Evolutionary conservation across 768 basidiomycete species (phyloP), one percentile per base, ranked within the genome.

Genomic region (Pleurotus eryngii): DNA sequence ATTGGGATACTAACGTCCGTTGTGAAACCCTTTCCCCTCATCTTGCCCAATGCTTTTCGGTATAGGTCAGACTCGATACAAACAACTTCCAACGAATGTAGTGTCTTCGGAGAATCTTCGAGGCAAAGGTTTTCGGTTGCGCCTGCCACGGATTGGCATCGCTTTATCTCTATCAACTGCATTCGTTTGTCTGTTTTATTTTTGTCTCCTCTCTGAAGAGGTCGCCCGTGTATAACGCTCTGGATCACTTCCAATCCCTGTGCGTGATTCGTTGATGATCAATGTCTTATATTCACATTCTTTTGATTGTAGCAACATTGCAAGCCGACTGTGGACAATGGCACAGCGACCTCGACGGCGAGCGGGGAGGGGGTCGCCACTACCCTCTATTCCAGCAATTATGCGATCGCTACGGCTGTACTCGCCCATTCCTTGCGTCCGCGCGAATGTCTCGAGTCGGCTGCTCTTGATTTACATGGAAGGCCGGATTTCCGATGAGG

Each of bases 401-500:
- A 64, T 50, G 67, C 69, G 7, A 60, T 66, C 24, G 68, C 67
- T 4, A 63, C 70, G 15, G 66, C 68, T 14, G 68, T 70, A 5
- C 62, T 72, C 8, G 72, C 70, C 12, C 65, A 73, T 58, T 66
- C 71, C 0, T 60, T 68, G 8, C 58, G 60, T 26, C 50, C 50
- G 55, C 15, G 65, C 61, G 12, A 69, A 72, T 50, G 62, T 65
- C 46, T 60, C 61, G 38, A 66, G 71, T 7, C 56, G 66, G 30
- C 70, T 65, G 53, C 56, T 74, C 46, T 67, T 72, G 14, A 57
- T 67, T 26, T 74, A 73, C 63, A 63, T 72, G 27, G 66, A 69
- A 22, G 60, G 65, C 56, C 61, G 67, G 8, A 61, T 73, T 30
- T 71, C 71, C 4, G 37, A 37, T 1, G 63, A 63, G 18, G 65